Conservation (phyloP, 192 early-diverging fungal genomes). For the Hyaloraphidium curvatum region DNA sequence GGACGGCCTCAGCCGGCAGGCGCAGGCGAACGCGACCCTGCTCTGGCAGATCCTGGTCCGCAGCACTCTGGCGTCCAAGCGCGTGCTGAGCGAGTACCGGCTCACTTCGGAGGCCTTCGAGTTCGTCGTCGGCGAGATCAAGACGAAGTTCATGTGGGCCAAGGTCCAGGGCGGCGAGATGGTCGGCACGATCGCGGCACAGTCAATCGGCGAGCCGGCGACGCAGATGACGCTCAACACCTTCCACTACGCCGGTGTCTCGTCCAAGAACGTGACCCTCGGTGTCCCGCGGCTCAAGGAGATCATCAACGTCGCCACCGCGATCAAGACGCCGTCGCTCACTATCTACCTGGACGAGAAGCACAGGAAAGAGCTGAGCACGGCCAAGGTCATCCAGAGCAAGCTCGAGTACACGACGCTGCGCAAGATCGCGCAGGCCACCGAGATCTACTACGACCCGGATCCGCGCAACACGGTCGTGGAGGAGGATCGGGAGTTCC, state of each 20-base stretch:
- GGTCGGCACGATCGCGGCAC: slow-evolving; percentile 93
- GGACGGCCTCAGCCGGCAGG: slow-evolving; percentile 69
- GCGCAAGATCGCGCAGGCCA: slow-evolving; percentile 52
- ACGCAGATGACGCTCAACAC: slow-evolving; percentile 99
- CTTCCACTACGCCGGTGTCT: slow-evolving; percentile 98
- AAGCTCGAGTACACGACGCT: slow-evolving; percentile 84
- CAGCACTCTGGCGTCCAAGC: slow-evolving; percentile 59
- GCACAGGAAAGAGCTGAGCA: too few relatives aligned
- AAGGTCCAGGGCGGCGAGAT: slow-evolving; percentile 91
- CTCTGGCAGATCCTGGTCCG: slow-evolving; percentile 74
- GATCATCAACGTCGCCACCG: slow-evolving; percentile 95
- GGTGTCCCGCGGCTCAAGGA: slow-evolving; percentile 98
- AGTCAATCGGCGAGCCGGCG: slow-evolving; percentile 97
- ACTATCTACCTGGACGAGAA: slow-evolving; percentile 57
- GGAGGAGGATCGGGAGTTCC: slow-evolving; percentile 76
- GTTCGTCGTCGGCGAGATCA: slow-evolving; percentile 87
- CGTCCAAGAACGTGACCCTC: slow-evolving; percentile 87
- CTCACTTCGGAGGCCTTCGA: slow-evolving; percentile 73
- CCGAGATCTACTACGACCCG: slow-evolving; percentile 96
- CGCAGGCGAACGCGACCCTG: slow-evolving; percentile 81
- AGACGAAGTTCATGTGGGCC: slow-evolving; percentile 71
- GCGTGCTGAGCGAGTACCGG: slow-evolving; percentile 80
- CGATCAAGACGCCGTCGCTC: slow-evolving; percentile 84
- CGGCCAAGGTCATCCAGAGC: slow-evolving; percentile 80
- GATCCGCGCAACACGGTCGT: slow-evolving; percentile 46